A percentile compares a stretch with the other conserved stretches of the same genome.
phyloP scores from a whole-genome alignment of 1,284 basidiomycete genomes.

The Mycena sp. region DNA sequence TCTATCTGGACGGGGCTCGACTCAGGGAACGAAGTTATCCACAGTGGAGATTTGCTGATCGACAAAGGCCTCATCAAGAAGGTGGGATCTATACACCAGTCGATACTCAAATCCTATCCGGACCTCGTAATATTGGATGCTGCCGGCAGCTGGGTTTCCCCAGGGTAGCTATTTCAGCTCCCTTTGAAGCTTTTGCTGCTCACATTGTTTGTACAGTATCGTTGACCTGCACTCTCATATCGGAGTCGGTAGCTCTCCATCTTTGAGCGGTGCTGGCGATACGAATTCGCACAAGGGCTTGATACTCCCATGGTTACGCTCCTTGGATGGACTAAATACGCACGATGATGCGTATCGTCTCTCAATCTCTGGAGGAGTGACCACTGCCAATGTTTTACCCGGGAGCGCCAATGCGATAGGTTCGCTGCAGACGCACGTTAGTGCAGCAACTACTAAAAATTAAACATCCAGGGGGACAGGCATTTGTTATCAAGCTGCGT shows the following conservation, averaged over 20 bases:
- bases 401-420: slow-evolving; percentile 70
- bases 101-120: slow-evolving; percentile 3
- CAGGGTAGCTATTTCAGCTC: slow-evolving; percentile 49
- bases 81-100: slow-evolving; percentile 54
- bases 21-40: slow-evolving; percentile 69
- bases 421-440: slow-evolving; percentile 25
- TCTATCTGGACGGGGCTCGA: slow-evolving; percentile 86
- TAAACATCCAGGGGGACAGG: slow-evolving; percentile 61
- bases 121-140: slow-evolving; percentile 50
- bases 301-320: slow-evolving; percentile 60
- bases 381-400: slow-evolving; percentile 55
- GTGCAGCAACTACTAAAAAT: not conserved
- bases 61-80: slow-evolving; percentile 65
- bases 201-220: slow-evolving; percentile 49
- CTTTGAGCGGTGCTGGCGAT: slow-evolving; percentile 59
- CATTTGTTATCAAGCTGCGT: slow-evolving; percentile 72
- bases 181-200: not conserved
- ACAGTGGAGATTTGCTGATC: slow-evolving; percentile 64
- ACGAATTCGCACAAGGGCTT: slow-evolving; percentile 57
- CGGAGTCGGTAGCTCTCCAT: slow-evolving; percentile 69
- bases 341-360: slow-evolving; percentile 58
- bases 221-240: slow-evolving; percentile 82
- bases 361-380: slow-evolving; percentile 57
- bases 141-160: slow-evolving; percentile 71
- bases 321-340: slow-evolving; percentile 58